Evolutionary conservation across 2,329 filamentous ascomycete genomes (phyloP).

Genomic region (Arachnomyces sp.): DNA sequence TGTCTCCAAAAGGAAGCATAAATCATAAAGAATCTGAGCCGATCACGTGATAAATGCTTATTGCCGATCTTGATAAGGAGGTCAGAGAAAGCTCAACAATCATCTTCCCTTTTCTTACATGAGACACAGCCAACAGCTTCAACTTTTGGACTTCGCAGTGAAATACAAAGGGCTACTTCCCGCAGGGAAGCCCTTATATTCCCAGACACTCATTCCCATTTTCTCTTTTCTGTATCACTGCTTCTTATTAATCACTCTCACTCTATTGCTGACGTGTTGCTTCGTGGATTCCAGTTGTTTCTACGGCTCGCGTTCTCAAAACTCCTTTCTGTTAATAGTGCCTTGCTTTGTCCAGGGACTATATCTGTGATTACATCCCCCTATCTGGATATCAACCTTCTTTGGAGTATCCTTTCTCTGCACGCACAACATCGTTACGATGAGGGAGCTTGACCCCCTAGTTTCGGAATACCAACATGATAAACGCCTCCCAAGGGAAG

Average conservation of each 20-base stretch:
- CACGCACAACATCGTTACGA: slow-evolving; percentile 13
- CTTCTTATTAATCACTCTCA: not conserved
- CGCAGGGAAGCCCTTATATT: too few species aligned
- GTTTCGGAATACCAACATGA: slow-evolving; percentile 48
- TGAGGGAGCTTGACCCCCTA: slow-evolving; percentile 41
- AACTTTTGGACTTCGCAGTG: not conserved
- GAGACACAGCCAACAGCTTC: too few species aligned
- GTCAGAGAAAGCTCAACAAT: not conserved
- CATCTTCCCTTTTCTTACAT: not conserved
- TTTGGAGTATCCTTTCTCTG: not conserved
- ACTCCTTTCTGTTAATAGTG: too few species aligned
- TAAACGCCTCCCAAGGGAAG: slow-evolving; percentile 40
- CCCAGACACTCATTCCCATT: not conserved
- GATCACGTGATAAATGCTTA: not conserved
- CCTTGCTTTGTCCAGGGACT: too few species aligned
- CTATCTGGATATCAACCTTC: too few species aligned
- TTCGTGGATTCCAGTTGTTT: slow-evolving; percentile 1
- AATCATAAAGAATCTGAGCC: too few species aligned
- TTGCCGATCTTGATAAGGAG: not conserved
- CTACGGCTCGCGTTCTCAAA: not conserved
- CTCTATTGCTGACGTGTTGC: not conserved
- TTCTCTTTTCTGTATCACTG: not conserved
- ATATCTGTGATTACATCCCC: too few species aligned
- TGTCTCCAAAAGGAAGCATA: not conserved
- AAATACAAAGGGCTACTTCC: not conserved